phyloP scores from a whole-genome alignment of 352 stramenopile genomes.

The Albugo candida region DNA sequence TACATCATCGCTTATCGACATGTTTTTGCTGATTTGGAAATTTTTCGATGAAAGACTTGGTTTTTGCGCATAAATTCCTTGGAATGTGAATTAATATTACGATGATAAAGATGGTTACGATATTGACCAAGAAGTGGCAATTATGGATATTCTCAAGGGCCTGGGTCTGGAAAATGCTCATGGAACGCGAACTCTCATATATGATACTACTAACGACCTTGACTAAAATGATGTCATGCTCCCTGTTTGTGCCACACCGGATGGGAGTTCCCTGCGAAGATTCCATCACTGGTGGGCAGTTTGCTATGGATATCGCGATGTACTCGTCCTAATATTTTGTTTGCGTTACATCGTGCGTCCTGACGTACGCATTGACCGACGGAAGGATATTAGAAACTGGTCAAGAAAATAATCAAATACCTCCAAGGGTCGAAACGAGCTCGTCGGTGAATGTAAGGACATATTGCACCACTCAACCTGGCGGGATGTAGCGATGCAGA shows the following conservation, averaged over 20 bases:
- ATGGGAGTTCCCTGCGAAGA: no score
- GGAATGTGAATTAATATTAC: not conserved
- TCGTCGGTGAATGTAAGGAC: slow-evolving; percentile 1
- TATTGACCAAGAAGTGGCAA: slow-evolving; percentile 7
- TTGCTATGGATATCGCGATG: not conserved
- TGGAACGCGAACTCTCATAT: slow-evolving; percentile 1
- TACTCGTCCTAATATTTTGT: not conserved
- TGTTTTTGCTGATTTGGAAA: slow-evolving; percentile 6
- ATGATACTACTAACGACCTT: not conserved
- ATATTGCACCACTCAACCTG: not conserved
- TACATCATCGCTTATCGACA: slow-evolving; percentile 4
- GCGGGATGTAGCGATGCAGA: not conserved
- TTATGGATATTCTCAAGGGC: slow-evolving; percentile 3
- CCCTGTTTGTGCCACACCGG: no score
- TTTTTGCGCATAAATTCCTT: not conserved
- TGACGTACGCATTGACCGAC: not conserved
- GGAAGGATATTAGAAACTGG: slow-evolving; percentile 10
- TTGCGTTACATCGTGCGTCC: not conserved
- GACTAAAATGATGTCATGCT: slow-evolving; percentile 11
- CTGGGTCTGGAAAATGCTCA: not conserved
- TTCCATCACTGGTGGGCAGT: not conserved
- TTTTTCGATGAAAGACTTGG: not conserved
- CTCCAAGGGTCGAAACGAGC: slow-evolving; percentile 11
- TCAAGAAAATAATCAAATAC: slow-evolving; percentile 15
- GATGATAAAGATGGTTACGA: slow-evolving; percentile 5